Percentiles rank a stretch among this genome's conserved stretches.
These are phyloP conservation scores for Hypsizygus marmoreus DNA, from an alignment of 768 basidiomycete genomes.

Conservation along the genomic window DNA sequence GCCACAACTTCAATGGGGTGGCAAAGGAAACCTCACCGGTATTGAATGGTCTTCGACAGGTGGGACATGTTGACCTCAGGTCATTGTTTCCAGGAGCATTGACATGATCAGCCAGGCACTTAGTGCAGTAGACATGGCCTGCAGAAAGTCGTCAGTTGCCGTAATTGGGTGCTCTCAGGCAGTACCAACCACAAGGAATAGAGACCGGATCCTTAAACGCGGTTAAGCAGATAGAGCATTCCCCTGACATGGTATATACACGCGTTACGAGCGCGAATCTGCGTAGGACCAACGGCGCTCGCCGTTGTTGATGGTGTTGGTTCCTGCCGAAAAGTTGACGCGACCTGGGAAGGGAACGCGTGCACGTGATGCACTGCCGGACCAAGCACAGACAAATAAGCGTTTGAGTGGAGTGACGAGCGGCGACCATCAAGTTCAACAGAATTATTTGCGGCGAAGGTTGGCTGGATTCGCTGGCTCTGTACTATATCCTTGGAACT, in stretches of 20 bases:
- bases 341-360: conserved; percentile 2
- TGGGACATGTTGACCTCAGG: conserved; percentile 53
- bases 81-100: conserved; percentile 33
- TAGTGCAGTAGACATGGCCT: conserved; percentile 69
- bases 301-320: too few relatives aligned
- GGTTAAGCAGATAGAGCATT: conserved; percentile 62
- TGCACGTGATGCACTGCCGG: conserved; percentile 1
- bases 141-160: conserved; percentile 4
- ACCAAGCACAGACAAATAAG: conserved; percentile 9
- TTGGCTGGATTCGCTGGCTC: conserved; percentile 1
- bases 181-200: conserved; percentile 60
- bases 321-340: too few relatives aligned
- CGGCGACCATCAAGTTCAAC: conserved; percentile 5
- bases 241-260: conserved; percentile 23
- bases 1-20: neutral
- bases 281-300: neutral
- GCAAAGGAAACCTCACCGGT: conserved; percentile 42
- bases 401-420: conserved; percentile 5
- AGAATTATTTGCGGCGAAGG: neutral
- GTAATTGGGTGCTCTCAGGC: neutral
- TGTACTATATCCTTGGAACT: conserved; percentile 10
- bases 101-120: conserved; percentile 51
- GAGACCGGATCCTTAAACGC: conserved; percentile 54
- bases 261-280: neutral
- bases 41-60: conserved; percentile 56